Percentiles rank a stretch among this genome's conserved stretches.
These are phyloP conservation scores for Penicillium pulvis DNA, from an alignment of 495 filamentous ascomycete genomes.

Conservation along the genomic window DNA sequence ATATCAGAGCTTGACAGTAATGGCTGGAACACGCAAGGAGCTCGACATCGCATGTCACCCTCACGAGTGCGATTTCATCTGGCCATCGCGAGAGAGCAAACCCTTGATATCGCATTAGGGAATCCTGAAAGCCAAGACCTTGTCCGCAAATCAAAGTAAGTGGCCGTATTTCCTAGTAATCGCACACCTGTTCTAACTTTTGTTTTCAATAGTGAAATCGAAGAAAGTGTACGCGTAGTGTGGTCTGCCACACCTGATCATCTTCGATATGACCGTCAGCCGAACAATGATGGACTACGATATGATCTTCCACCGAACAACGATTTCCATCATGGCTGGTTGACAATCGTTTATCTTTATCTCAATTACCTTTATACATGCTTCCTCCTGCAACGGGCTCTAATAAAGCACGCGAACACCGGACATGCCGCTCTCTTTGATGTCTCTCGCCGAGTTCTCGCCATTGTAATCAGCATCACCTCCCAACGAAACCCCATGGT, in stretches of 20 bases:
- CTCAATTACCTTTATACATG: constrained; percentile 58
- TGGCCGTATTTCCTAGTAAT: background rate
- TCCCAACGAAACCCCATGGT: constrained; percentile 50
- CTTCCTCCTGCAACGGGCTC: constrained; percentile 59
- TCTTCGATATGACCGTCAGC: constrained; percentile 39
- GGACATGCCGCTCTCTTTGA: constrained; percentile 53
- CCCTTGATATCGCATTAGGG: constrained; percentile 60
- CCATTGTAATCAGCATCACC: constrained; percentile 46
- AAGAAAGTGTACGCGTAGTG: constrained; percentile 32
- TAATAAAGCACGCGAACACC: constrained; percentile 53
- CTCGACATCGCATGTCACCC: constrained; percentile 41
- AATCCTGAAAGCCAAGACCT: constrained; percentile 41
- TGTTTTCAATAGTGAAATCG: constrained; percentile 30
- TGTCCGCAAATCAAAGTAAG: constrained; percentile 49
- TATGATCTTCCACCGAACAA: constrained; percentile 36
- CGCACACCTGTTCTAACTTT: background rate
- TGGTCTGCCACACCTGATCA: constrained; percentile 36
- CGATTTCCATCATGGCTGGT: constrained; percentile 29
- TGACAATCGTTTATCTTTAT: constrained; percentile 40
- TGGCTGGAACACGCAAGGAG: constrained; percentile 56
- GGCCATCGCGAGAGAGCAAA: constrained; percentile 54
- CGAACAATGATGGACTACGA: constrained; percentile 33
- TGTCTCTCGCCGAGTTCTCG: constrained; percentile 55
- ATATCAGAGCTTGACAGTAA: constrained; percentile 47
- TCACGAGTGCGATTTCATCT: constrained; percentile 54